A percentile compares a stretch with the other conserved stretches of the same genome.
Evolutionary conservation across 768 basidiomycete species (phyloP).

Genomic region (Russula earlei): DNA sequence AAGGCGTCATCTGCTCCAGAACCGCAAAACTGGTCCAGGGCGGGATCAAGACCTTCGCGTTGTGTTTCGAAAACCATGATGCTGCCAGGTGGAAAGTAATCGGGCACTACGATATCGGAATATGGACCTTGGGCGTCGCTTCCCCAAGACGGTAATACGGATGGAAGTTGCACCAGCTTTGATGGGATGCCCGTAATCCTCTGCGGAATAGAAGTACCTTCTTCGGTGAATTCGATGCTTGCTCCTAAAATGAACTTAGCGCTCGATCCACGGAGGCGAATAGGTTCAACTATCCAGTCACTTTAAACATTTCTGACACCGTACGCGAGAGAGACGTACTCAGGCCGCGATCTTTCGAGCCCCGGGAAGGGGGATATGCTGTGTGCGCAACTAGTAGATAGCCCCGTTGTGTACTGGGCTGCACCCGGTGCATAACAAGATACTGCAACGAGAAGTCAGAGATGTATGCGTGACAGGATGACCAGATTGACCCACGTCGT

Average conservation of each 20-base stretch:
- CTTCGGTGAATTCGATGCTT: slow-evolving; percentile 55
- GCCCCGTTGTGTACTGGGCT: slow-evolving; percentile 83
- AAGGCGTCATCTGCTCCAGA: slow-evolving; percentile 68
- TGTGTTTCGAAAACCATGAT: slow-evolving; percentile 90
- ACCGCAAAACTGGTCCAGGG: slow-evolving; percentile 66
- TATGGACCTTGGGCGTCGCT: slow-evolving; percentile 59
- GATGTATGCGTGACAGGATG: neutral
- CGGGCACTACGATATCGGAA: slow-evolving; percentile 75
- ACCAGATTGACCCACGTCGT: slow-evolving; percentile 47
- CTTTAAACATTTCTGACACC: neutral
- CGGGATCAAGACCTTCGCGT: slow-evolving; percentile 58
- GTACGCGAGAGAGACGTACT: slow-evolving; percentile 39
- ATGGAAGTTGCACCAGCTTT: slow-evolving; percentile 52
- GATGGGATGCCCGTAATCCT: slow-evolving; percentile 65
- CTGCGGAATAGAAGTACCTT: slow-evolving; percentile 42
- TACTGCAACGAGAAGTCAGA: slow-evolving; percentile 44
- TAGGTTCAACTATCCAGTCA: slow-evolving; percentile 54
- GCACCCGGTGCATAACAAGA: slow-evolving; percentile 85
- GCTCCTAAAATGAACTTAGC: slow-evolving; percentile 79
- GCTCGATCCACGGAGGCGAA: slow-evolving; percentile 71
- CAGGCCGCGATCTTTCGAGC: slow-evolving; percentile 67
- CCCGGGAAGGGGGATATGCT: slow-evolving; percentile 62
- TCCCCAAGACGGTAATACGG: slow-evolving; percentile 50
- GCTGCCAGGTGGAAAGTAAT: slow-evolving; percentile 90
- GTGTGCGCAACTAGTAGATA: slow-evolving; percentile 90